Evolutionary conservation across 148 eudicot species (phyloP).

Genomic region (Pouteria glomerata): DNA sequence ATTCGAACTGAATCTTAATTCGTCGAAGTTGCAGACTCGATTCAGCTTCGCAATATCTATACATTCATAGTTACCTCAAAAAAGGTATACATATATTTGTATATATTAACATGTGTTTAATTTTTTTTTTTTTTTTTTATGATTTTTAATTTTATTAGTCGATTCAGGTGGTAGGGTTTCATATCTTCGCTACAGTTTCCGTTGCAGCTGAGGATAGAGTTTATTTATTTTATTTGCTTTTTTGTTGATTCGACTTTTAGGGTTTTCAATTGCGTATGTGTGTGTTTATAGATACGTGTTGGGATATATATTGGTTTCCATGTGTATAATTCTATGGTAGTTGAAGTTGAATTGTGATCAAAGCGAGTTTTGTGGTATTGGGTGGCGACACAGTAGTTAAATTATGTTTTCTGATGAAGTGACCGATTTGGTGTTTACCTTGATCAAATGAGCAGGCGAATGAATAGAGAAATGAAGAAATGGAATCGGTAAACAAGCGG

Average conservation of each 20-base stretch:
- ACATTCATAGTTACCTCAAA: background rate
- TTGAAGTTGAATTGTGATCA: conserved; percentile 6
- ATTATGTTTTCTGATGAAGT: background rate
- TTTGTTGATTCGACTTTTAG: background rate
- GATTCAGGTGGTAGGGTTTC: conserved; percentile 7
- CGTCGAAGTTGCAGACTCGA: background rate
- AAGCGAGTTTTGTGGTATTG: background rate
- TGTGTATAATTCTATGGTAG: background rate
- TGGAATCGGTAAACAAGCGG: too few species aligned
- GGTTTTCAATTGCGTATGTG: background rate
- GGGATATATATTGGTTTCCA: background rate
- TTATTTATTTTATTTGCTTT: background rate
- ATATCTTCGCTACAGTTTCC: background rate
- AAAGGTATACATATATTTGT: background rate
- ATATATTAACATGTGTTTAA: background rate
- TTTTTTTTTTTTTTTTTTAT: background rate
- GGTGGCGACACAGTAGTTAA: background rate
- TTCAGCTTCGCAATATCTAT: background rate
- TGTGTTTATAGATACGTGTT: too few species aligned
- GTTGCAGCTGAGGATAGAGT: conserved; percentile 1
- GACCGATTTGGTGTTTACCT: background rate
- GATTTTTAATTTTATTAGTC: background rate
- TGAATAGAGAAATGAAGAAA: background rate
- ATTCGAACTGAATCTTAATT: background rate
- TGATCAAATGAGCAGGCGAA: background rate